These are phyloP conservation scores for Grosmannia serpens DNA, from an alignment of 2,329 filamentous ascomycete genomes.

Conservation along the genomic window DNA sequence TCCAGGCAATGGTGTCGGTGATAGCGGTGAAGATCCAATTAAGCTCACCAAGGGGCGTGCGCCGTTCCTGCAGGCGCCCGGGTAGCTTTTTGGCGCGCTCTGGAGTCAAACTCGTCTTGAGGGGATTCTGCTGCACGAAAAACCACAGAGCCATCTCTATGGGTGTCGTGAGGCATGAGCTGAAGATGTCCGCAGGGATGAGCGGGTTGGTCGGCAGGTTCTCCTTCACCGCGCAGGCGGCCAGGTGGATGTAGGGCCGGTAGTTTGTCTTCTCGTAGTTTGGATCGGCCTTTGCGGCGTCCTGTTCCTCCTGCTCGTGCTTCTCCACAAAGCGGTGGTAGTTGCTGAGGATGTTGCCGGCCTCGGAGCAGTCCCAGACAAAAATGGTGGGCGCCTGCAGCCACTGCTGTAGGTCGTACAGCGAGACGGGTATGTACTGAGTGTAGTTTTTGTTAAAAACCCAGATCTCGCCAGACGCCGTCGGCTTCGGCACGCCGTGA, in stretches of 20 bases:
- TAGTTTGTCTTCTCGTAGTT: conserved; percentile 69
- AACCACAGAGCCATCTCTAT: conserved; percentile 97
- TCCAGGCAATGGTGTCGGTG: conserved; percentile 98
- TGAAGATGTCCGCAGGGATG: conserved; percentile 89
- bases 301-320: conserved; percentile 79
- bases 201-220: conserved; percentile 90
- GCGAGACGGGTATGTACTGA: conserved; percentile 92
- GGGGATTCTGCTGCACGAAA: conserved; percentile 86
- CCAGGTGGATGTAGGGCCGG: conserved; percentile 71
- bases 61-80: conserved; percentile 79
- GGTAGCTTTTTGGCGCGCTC: conserved; percentile 83
- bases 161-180: conserved; percentile 87
- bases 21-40: conserved; percentile 99
- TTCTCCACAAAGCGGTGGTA: conserved; percentile 93
- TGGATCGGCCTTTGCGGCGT: conserved; percentile 64
- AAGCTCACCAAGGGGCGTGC: conserved; percentile 87
- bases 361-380: conserved; percentile 95
- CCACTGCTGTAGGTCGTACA: conserved; percentile 94
- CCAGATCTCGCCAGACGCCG: conserved; percentile 94
- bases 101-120: conserved; percentile 56
- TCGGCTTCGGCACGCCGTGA: conserved; percentile 92
- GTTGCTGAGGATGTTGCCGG: conserved; percentile 88
- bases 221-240: conserved; percentile 81
- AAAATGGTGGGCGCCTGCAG: conserved; percentile 90
- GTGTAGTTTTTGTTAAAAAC: conserved; percentile 99